These are phyloP conservation scores for Fusarium proliferatum DNA, from an alignment of 2,329 filamentous ascomycete genomes.

Conservation along the genomic window DNA sequence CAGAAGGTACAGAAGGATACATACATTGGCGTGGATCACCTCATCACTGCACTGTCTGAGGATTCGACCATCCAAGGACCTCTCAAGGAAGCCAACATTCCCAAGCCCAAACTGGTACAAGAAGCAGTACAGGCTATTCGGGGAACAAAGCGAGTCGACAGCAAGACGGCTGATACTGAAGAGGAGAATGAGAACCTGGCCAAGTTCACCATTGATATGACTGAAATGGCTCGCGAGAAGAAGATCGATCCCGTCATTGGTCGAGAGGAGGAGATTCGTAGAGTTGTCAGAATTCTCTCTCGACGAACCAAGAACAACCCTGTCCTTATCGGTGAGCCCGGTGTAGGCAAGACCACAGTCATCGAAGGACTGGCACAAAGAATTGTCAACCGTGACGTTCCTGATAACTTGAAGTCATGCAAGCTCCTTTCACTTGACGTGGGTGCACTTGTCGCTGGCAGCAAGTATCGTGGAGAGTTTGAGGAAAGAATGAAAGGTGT, in stretches of 20 bases:
- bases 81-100: conserved; percentile 88
- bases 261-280: conserved; percentile 92
- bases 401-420: conserved; percentile 93
- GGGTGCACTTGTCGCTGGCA: conserved; percentile 92
- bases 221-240: conserved; percentile 92
- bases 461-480: conserved; percentile 98
- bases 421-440: conserved; percentile 95
- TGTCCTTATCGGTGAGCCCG: conserved; percentile 95
- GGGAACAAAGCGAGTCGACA: conserved; percentile 92
- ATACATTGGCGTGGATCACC: conserved; percentile 93
- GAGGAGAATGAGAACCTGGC: conserved; percentile 93
- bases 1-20: conserved; percentile 98
- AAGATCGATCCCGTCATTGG: conserved; percentile 99
- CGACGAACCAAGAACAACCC: conserved; percentile 98
- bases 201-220: conserved; percentile 99
- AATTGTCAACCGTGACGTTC: conserved; percentile 96
- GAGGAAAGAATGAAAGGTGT: conserved; percentile 99
- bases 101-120: conserved; percentile 90
- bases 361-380: conserved; percentile 95
- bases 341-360: conserved; percentile 98
- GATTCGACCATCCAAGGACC: conserved; percentile 78
- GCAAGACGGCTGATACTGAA: conserved; percentile 93
- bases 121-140: conserved; percentile 91
- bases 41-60: conserved; percentile 87
- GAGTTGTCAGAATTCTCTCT: conserved; percentile 91